These are phyloP conservation scores for Penicillium verhagenii DNA, from an alignment of 495 filamentous ascomycete species.

Conservation along the genomic window DNA sequence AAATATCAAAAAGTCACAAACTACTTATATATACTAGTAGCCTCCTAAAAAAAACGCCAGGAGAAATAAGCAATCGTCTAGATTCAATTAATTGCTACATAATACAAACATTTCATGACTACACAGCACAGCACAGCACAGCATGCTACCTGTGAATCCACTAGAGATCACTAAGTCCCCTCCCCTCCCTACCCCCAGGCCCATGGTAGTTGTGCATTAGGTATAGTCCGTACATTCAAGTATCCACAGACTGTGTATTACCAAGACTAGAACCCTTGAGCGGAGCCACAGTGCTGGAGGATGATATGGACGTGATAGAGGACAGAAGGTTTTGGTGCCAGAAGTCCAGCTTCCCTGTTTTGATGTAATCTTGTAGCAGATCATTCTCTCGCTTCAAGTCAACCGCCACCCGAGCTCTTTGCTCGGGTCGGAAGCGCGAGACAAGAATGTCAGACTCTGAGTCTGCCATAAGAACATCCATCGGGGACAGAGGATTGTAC, in stretches of 20 bases:
- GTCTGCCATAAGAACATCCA: slow-evolving; percentile 46
- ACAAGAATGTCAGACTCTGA: slow-evolving; percentile 53
- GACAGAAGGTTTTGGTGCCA: slow-evolving; percentile 56
- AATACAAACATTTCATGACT: not conserved
- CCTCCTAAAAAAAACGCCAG: not conserved
- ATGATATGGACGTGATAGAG: slow-evolving; percentile 15
- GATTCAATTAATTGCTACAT: not conserved
- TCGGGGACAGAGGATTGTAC: slow-evolving; percentile 46
- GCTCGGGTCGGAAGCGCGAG: slow-evolving; percentile 52
- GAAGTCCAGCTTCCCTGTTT: slow-evolving; percentile 57
- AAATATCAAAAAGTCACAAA: not conserved
- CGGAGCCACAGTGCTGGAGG: not conserved
- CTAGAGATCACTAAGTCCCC: too few relatives aligned
- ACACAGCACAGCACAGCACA: too few relatives aligned
- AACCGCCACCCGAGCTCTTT: slow-evolving; percentile 49
- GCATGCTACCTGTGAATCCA: too few relatives aligned
- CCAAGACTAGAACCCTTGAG: not conserved
- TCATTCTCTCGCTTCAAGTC: slow-evolving; percentile 55
- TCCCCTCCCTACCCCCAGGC: too few relatives aligned
- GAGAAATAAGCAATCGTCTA: not conserved
- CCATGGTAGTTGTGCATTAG: not conserved
- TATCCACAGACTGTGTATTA: not conserved
- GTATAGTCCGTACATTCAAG: too few relatives aligned
- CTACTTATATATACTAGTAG: not conserved
- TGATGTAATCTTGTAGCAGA: slow-evolving; percentile 50